Base-by-base conservation (phyloP, 345 rosid genomes). In the Populus simonii region DNA sequence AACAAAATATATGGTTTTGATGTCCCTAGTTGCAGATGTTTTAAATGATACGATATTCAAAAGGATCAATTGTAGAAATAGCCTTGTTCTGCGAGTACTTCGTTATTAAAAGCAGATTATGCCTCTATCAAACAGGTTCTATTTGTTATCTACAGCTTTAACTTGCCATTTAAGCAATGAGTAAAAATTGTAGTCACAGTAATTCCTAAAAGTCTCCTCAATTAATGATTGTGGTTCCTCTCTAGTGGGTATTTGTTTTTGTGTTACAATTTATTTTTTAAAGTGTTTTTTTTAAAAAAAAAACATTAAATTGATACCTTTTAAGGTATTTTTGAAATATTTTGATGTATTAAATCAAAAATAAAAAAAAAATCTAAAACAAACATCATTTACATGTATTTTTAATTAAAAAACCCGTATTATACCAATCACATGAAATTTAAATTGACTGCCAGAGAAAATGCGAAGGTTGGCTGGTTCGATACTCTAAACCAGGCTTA, bases 81-180 rank as follows among this genome's bases (percentile, higher is more conserved):
- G 71, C 67, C 47, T 41, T 2, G 47, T 39, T 27, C 39, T 51
- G 38, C 3, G 55, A 18, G 41, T 70, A 43, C 16, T 3, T 61
- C 29, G 22, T 61, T 55, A 10, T 39, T 39, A 57, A 69, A 31
- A 69, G 51, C 20, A 57, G 11, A 35, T 23, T 36, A 33, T 38
- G 6, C 57, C 57, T 18, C 57, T n/a, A 51, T 22, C 18, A 57
- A 39, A 59, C 74, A 51, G 43, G 20, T 69, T 39, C 6, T 66
- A 25, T 65, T 66, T 15, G n/a, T 22, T 35, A 18, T 43, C 69
- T 7, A 45, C 65, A 63, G 15, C 65, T 47, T 71, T 63, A 22
- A 43, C 75, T 63, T 65, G 17, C 38, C 45, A 17, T 35, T 23
- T 9, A 71, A 71, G 75, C 39, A 77, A 70, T 18, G 43, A 70